A percentile compares a stretch with the other conserved stretches of the same genome.
Evolutionary conservation across 2,329 filamentous ascomycete species (phyloP).

Genomic region (Alternaria ethzedia): DNA sequence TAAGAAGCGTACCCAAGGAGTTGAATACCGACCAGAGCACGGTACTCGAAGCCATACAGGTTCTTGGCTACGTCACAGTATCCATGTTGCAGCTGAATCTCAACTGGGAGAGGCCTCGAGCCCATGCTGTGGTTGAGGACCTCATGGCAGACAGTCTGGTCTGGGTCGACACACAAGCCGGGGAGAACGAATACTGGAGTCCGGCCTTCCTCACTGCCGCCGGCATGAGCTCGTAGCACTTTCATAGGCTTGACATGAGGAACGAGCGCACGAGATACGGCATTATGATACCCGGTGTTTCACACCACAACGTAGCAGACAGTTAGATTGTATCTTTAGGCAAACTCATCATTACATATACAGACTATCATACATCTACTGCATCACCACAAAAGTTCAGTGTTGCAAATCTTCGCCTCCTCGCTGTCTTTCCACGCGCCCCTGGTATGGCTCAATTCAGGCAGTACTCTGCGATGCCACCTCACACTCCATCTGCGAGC

Average conservation of each 20-base stretch:
- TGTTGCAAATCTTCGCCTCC: constrained; percentile 52
- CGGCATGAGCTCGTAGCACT: not conserved
- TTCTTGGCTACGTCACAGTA: constrained; percentile 87
- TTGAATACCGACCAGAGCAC: constrained; percentile 92
- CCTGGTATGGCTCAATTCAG: constrained; percentile 22
- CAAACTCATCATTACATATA: not conserved
- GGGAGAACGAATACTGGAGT: constrained; percentile 94
- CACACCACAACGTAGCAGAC: not conserved
- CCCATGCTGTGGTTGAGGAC: constrained; percentile 90
- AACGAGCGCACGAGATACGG: not conserved
- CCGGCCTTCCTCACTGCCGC: constrained; percentile 69
- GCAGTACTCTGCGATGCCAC: constrained; percentile 60
- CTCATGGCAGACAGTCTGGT: constrained; percentile 86
- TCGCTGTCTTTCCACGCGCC: constrained; percentile 38
- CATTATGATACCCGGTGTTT: constrained; percentile 24
- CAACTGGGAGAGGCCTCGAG: constrained; percentile 81
- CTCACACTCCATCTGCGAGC: constrained; percentile 59
- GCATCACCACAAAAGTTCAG: constrained; percentile 58
- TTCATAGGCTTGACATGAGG: not conserved
- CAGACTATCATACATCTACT: not conserved
- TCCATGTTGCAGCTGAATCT: constrained; percentile 89
- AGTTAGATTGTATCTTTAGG: not conserved
- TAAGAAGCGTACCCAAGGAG: constrained; percentile 92
- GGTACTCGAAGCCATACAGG: constrained; percentile 87
- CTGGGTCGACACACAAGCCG: constrained; percentile 87